Base-by-base conservation (phyloP, 345 rosid genomes). In the Gossypium herbaceum region DNA sequence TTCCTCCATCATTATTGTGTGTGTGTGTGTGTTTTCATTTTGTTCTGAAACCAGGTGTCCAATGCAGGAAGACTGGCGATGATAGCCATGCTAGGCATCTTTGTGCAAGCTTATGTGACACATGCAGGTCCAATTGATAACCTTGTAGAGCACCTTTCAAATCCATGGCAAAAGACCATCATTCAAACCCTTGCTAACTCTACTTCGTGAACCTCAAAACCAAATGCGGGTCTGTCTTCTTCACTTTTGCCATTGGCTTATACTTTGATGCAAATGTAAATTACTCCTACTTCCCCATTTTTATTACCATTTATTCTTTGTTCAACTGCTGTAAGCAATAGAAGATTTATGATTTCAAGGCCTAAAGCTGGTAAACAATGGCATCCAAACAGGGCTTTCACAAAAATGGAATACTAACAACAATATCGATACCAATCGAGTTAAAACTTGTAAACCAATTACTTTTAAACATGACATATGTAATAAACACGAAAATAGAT, bases 111-210 rank as follows among this genome's bases (percentile, higher is more conserved):
- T 45, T 82, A 84, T 24, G 90, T 88, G 74, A 94, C 98, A 80
- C 97, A 86, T 44, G 86, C 78, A 13, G 98, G 98, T 34, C 98
- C 98, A n/a, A 88, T 92, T 10, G 91, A 91, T 79, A 94, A 94
- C 86, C 93, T 94, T 51, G 54, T 92, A 51, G 87, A 92, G 73
- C 97, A 94, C 81, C 92, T 94, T 59, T 88, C 97, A 0, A 86
- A 90, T 77, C 98, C 98, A 54, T 94, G 97, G 97, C 97, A 92
- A 79, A 88, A 83, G 52, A 94, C 98, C 80, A 83, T 94, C 73
- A 76, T 94, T 75, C 98, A 94, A 77, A 88, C 90, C 77, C 85
- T 94, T 6, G 79, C 88, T 73, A 80, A 63, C 68, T 84, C 87
- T 74, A 50, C 62, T 39, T 76, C 82, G 25, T 85, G 62, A 71